Conservation (phyloP, 148 eudicot genomes). For the Gaultheria prostrata region DNA sequence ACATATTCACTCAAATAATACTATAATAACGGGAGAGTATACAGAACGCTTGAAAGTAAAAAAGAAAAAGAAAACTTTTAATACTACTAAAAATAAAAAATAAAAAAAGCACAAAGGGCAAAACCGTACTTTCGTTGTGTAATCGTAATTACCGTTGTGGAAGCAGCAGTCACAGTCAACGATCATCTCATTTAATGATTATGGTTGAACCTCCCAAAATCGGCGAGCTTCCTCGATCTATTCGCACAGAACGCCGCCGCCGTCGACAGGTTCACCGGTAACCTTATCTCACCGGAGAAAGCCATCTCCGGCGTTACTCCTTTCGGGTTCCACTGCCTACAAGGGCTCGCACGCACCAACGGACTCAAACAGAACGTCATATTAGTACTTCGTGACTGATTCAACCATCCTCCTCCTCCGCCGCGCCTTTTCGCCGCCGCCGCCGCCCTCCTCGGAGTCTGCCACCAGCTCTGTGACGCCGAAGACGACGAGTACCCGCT, state of each 20-base stretch:
- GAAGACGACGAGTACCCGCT: slow-evolving; percentile 38
- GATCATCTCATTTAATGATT: slow-evolving; percentile 42
- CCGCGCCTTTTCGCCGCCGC: slow-evolving; percentile 11
- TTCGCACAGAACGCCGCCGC: slow-evolving; percentile 67
- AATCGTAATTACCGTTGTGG: neutral
- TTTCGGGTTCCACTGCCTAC: slow-evolving; percentile 29
- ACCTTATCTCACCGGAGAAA: slow-evolving; percentile 49
- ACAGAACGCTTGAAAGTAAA: neutral
- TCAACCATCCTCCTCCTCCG: slow-evolving; percentile 18
- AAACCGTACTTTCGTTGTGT: slow-evolving; percentile 18
- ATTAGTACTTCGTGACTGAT: slow-evolving; percentile 13
- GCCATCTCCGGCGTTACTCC: slow-evolving; percentile 35
- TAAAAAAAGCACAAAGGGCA: slow-evolving; percentile 13
- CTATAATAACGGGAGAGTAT: neutral
- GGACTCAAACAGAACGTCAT: slow-evolving; percentile 51
- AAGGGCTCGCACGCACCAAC: slow-evolving; percentile 56
- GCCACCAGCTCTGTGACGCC: slow-evolving; percentile 33
- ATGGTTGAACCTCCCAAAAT: slow-evolving; percentile 63
- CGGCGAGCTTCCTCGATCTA: slow-evolving; percentile 79
- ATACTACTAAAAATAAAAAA: neutral
- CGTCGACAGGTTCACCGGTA: slow-evolving; percentile 33
- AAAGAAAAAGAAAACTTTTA: neutral
- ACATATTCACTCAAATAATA: neutral
- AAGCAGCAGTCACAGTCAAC: slow-evolving; percentile 7
- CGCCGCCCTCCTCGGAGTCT: slow-evolving; percentile 34